These are phyloP conservation scores for Trichophyton simii DNA, from an alignment of 2,329 filamentous ascomycete genomes.

Conservation along the genomic window DNA sequence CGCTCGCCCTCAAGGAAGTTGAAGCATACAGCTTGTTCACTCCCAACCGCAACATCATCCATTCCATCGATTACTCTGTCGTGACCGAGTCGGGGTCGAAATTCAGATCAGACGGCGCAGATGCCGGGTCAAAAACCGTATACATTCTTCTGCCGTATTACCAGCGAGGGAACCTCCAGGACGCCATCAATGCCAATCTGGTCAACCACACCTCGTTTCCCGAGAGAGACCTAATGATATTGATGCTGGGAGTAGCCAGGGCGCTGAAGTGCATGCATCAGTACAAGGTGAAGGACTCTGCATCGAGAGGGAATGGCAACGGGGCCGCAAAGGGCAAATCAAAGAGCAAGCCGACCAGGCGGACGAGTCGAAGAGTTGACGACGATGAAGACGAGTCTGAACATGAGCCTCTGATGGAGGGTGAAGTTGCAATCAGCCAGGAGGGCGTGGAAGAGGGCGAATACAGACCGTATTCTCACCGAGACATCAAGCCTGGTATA, in stretches of 20 bases:
- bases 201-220: constrained; percentile 90
- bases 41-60: constrained; percentile 73
- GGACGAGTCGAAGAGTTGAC: constrained; percentile 33
- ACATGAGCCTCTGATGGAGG: constrained; percentile 70
- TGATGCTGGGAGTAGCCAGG: constrained; percentile 85
- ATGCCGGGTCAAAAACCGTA: constrained; percentile 69
- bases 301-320: constrained; percentile 28
- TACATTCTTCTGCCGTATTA: constrained; percentile 97
- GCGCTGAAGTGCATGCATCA: constrained; percentile 85
- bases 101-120: constrained; percentile 44
- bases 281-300: constrained; percentile 54
- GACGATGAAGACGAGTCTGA: constrained; percentile 62
- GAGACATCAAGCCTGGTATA: constrained; percentile 92
- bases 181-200: constrained; percentile 95
- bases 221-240: constrained; percentile 70
- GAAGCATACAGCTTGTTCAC: constrained; percentile 89
- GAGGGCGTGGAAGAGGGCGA: constrained; percentile 57
- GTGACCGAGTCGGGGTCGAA: constrained; percentile 53
- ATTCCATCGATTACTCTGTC: constrained; percentile 69
- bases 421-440: constrained; percentile 55
- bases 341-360: constrained; percentile 27
- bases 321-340: constrained; percentile 19
- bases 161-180: constrained; percentile 84
- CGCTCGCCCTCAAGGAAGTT: constrained; percentile 90
- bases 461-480: constrained; percentile 73